A percentile compares a stretch with the other conserved stretches of the same genome.
These are phyloP conservation scores for Pontederia crassipes DNA, from an alignment of 176 grass and related monocot genomes.

Conservation along the genomic window DNA sequence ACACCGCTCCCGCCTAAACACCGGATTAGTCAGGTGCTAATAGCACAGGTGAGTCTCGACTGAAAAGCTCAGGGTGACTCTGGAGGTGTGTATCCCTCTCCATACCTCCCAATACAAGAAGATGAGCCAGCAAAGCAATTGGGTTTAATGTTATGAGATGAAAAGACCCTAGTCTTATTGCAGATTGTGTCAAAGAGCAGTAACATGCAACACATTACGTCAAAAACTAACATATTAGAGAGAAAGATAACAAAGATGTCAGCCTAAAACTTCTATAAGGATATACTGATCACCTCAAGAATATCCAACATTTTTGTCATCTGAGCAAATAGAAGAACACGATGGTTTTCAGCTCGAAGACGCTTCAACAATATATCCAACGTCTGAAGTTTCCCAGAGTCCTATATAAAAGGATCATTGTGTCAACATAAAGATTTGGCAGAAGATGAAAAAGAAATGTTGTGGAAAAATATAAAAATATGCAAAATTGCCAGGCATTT, in stretches of 20 bases:
- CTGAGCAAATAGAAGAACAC: conserved; percentile 93
- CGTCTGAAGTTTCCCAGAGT: conserved; percentile 97
- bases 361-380: conserved; percentile 75
- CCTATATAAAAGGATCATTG: conserved; percentile 40
- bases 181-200: no score
- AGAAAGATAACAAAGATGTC: not conserved
- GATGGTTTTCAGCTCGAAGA: conserved; percentile 84
- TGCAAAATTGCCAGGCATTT: not conserved
- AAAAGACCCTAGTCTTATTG: no score
- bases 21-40: no score
- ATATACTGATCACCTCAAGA: conserved; percentile 63
- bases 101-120: no score
- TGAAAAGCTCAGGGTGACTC: no score
- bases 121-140: no score
- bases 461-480: not conserved
- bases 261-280: not conserved
- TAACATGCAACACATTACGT: not conserved
- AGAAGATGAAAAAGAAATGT: not conserved
- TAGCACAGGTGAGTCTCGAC: no score
- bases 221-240: not conserved
- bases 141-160: no score
- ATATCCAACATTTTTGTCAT: conserved; percentile 99
- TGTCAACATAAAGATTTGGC: not conserved
- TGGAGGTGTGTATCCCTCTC: no score
- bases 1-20: no score